Conservation (phyloP, 2,329 filamentous ascomycete species). For the Trichoderma afroharzianum region DNA sequence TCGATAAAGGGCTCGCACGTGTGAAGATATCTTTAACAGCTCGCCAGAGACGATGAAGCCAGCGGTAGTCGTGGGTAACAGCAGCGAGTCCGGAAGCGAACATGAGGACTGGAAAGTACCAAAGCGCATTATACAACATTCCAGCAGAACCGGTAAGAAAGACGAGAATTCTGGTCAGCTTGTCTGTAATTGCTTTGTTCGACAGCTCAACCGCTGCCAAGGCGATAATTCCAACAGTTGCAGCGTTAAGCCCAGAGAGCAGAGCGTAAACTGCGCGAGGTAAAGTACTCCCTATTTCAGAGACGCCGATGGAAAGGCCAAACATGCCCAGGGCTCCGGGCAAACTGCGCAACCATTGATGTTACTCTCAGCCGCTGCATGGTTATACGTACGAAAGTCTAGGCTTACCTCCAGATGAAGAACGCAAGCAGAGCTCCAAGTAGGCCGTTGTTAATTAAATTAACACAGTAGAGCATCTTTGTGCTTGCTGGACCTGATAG, state of each 20-base stretch:
- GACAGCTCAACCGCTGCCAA: not conserved
- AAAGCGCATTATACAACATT: not conserved
- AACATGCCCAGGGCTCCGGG: not conserved
- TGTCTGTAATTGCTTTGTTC: not conserved
- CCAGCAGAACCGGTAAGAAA: not conserved
- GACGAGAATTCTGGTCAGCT: not conserved
- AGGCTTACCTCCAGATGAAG: not conserved
- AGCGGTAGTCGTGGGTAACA: not conserved
- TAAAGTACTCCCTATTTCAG: not conserved
- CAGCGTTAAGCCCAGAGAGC: not conserved
- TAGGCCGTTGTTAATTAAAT: slow-evolving; percentile 59
- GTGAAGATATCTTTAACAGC: not conserved
- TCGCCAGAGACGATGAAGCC: not conserved
- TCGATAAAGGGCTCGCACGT: not conserved
- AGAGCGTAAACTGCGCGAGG: not conserved
- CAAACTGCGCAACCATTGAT: not conserved
- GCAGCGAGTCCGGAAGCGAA: not conserved
- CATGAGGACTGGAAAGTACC: not conserved
- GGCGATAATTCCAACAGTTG: not conserved
- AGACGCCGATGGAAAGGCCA: not conserved
- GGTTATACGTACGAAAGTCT: not conserved
- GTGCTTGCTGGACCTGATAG: slow-evolving; percentile 66
- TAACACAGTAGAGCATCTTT: slow-evolving; percentile 68
- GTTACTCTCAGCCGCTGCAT: not conserved
- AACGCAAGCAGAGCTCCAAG: slow-evolving; percentile 32